Evolutionary conservation across 2,329 filamentous ascomycete genomes (phyloP).

Genomic region (Monosporascus ibericus): DNA sequence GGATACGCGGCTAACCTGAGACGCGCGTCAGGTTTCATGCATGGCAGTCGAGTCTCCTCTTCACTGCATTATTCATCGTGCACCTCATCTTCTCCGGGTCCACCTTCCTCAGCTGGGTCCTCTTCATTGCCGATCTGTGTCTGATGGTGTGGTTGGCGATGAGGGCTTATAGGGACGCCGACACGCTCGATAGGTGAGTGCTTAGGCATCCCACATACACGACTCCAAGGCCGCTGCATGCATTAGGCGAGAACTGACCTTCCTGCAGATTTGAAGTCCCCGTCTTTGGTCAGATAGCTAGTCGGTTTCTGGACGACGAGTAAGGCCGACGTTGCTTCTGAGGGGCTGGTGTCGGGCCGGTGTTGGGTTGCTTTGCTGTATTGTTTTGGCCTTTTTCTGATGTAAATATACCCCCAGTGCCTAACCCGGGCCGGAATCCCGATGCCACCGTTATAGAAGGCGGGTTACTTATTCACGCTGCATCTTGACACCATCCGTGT

Average conservation of each 20-base stretch:
- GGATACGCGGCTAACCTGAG: no score
- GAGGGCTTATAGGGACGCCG: conserved; percentile 79
- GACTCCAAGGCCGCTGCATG: no score
- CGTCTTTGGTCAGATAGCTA: conserved; percentile 78
- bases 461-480: no score
- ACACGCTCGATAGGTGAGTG: conserved; percentile 54
- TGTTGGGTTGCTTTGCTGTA: conserved; percentile 2
- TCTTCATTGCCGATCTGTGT: conserved; percentile 69
- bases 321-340: conserved; percentile 3
- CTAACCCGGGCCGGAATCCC: conserved; percentile 5
- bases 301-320: conserved; percentile 81
- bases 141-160: conserved; percentile 72
- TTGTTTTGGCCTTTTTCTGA: not conserved
- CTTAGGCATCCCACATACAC: conserved; percentile 21
- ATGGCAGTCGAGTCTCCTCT: conserved; percentile 86
- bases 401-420: conserved; percentile 11
- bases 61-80: conserved; percentile 66
- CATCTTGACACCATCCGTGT: no score
- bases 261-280: conserved; percentile 72
- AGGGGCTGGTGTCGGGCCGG: no score
- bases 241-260: not conserved
- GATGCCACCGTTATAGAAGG: not conserved
- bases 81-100: conserved; percentile 88
- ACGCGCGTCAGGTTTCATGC: conserved; percentile 69
- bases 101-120: conserved; percentile 71